Base-by-base conservation (phyloP, 257 asterid genomes). In the Nicotiana otophora region DNA sequence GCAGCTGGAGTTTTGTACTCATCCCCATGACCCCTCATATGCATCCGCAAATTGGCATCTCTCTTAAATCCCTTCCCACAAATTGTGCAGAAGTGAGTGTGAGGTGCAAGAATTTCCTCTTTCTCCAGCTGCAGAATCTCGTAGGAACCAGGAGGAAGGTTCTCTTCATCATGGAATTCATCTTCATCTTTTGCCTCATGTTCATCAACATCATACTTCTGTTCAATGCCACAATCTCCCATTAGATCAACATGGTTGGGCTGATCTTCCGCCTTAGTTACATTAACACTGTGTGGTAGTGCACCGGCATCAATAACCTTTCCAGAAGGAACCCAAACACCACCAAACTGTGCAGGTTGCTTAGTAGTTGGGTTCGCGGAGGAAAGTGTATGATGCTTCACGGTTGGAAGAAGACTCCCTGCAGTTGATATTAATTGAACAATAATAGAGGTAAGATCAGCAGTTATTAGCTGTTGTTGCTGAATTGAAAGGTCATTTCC, bases 11-110 rank as follows among this genome's bases (percentile, higher is more conserved):
- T 96, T 85, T 94, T 96, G 91, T 96, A 96, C 90, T 93, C 96
- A 34, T 94, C 98, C 0, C 99, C 99, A 63, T 96, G 99, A 46
- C 99, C 99, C 84, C 99, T 90, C 99, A 96, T 94, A 85, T 96
- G 99, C 99, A 96, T 96, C 80, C 99, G 85, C 68, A 96, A 83
- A 83, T 96, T 96, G 36, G 99, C 99, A 54, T 96, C 99, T 64
- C 99, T 84, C 83, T 96, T 96, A 85, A 94, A 96, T 65, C 98
- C 99, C 83, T 96, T 96, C 16, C 97, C 97, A 84, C 99, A 94
- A 4, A 94, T 90, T 2, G 93, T 87, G 90, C 99, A 96, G 84
- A 96, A 93, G 89, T 96, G 99, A 54, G 99, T 94, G 84, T 93
- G 99, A 16, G 98, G 98, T 8, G 98, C 98, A 12, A 96, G 97